These are phyloP conservation scores for Porphyrellus cyaneotinctus DNA, from an alignment of 768 basidiomycete genomes.

Conservation along the genomic window DNA sequence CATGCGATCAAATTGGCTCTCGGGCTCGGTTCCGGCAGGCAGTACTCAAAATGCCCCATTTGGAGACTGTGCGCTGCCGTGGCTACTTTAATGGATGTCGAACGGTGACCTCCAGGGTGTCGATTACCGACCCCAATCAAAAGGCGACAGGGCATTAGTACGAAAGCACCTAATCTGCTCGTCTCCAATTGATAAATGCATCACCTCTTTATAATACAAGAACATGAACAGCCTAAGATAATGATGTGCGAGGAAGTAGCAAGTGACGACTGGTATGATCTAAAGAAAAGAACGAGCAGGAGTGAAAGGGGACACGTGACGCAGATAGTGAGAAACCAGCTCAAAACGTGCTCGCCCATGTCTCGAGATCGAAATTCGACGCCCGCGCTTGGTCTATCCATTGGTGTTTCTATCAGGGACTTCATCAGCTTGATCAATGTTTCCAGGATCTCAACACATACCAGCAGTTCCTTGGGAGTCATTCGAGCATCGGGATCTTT, in stretches of 20 bases:
- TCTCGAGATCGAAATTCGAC: slow-evolving; percentile 67
- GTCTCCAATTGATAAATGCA: slow-evolving; percentile 10
- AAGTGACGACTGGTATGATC: slow-evolving; percentile 27
- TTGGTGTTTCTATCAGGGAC: slow-evolving; percentile 51
- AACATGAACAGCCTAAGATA: slow-evolving; percentile 28
- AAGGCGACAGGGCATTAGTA: not conserved
- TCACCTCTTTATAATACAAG: slow-evolving; percentile 30
- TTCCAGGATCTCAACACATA: slow-evolving; percentile 27
- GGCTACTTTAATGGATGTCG: too few relatives aligned
- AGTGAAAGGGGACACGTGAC: slow-evolving; percentile 1
- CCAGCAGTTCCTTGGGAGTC: slow-evolving; percentile 85
- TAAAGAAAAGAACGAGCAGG: slow-evolving; percentile 11
- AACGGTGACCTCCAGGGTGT: too few relatives aligned
- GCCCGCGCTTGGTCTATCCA: slow-evolving; percentile 68
- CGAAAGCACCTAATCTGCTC: not conserved
- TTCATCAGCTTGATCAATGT: slow-evolving; percentile 7
- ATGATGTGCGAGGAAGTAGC: slow-evolving; percentile 28
- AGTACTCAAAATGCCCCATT: too few relatives aligned
- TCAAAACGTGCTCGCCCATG: slow-evolving; percentile 77
- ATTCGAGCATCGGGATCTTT: slow-evolving; percentile 84
- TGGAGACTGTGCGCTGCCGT: too few relatives aligned
- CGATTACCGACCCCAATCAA: too few relatives aligned
- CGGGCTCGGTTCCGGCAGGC: too few relatives aligned
- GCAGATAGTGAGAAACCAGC: slow-evolving; percentile 17
- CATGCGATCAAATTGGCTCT: too few relatives aligned